Base-by-base conservation (phyloP, 2,329 filamentous ascomycete species). In the Gremmenia infestans region DNA sequence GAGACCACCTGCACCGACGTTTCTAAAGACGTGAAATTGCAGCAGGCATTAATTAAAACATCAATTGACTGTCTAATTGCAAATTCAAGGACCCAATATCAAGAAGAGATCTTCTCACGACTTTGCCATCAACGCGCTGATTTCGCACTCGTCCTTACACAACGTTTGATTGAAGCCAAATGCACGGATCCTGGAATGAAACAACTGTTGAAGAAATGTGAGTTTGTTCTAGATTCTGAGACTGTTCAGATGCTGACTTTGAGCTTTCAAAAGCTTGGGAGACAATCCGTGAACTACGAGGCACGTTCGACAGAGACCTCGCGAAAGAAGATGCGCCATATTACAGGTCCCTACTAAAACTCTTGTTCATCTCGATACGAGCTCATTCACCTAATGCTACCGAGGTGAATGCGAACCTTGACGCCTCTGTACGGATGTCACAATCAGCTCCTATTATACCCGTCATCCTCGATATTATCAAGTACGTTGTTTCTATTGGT, bases 281-380 rank as follows among this genome's bases (percentile, higher is more conserved):
- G 48, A 77, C 83, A 14, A 77, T 87, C 48, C 75, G 76, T 39
- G 72, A 73, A 51, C 75, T 80, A 11, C 76, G 78, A 52, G 69
- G 76, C 6, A 79, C 82, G 43, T 87, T 87, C 61, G 83, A 86
- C 57, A 74, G 76, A 50, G 81, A 81, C 0, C 74, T 85, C 54
- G 74, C 76, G 4, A 76, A 76, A 53, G 76, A 81, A 15, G 77
- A 84, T 60, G 84, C 76, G 8, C 75, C 81, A 36, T 93, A 96
- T 68, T 95, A 95, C 71, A 87, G 94, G 49, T 87, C 86, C 0
- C 81, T 96, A 9, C 78, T 97, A 17, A 91, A 89, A 66, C 83
- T 93, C 3, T 80, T 99, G 5, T 97, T 94, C 68, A 84, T 97
- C 48, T 81, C 88, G 0, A 78, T 97, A 25, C 85, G 86, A 49